phyloP scores from a whole-genome alignment of 202 grass and related monocot genomes.

The Saccharum hybrid region DNA sequence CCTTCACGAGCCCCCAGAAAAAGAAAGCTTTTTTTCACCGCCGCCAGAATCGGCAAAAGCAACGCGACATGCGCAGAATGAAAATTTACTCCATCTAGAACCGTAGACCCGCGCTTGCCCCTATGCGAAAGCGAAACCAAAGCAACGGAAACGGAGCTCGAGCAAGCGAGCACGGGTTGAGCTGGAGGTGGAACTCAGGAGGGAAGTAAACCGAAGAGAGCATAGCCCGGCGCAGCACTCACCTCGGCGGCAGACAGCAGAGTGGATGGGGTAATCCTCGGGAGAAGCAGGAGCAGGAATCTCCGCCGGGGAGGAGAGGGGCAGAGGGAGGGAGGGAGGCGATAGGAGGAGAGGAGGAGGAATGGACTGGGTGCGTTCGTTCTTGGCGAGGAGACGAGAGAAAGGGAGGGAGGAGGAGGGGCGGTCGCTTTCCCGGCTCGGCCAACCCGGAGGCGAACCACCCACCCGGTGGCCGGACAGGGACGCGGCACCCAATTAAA shows the following conservation, averaged over 20 bases:
- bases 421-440: slow-evolving; percentile 55
- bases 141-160: not conserved
- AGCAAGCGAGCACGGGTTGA: not conserved
- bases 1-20: slow-evolving; percentile 46
- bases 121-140: not conserved
- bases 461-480: slow-evolving; percentile 63
- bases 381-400: slow-evolving; percentile 14
- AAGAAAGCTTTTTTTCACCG: slow-evolving; percentile 44
- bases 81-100: slow-evolving; percentile 26
- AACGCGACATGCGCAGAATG: slow-evolving; percentile 36
- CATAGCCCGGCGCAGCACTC: not conserved
- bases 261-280: not conserved
- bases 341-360: not conserved
- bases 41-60: slow-evolving; percentile 40
- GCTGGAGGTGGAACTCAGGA: not conserved
- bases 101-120: slow-evolving; percentile 3
- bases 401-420: slow-evolving; percentile 20
- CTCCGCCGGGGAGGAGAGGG: not conserved
- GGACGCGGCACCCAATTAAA: slow-evolving; percentile 59
- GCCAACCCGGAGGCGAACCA: slow-evolving; percentile 60
- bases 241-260: slow-evolving; percentile 23
- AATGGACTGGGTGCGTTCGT: slow-evolving; percentile 1
- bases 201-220: not conserved
- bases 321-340: slow-evolving; percentile 15
- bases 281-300: slow-evolving; percentile 18